Evolutionary conservation across 208 protist genomes (phyloP).

Genomic region (Leishmania guyanensis): DNA sequence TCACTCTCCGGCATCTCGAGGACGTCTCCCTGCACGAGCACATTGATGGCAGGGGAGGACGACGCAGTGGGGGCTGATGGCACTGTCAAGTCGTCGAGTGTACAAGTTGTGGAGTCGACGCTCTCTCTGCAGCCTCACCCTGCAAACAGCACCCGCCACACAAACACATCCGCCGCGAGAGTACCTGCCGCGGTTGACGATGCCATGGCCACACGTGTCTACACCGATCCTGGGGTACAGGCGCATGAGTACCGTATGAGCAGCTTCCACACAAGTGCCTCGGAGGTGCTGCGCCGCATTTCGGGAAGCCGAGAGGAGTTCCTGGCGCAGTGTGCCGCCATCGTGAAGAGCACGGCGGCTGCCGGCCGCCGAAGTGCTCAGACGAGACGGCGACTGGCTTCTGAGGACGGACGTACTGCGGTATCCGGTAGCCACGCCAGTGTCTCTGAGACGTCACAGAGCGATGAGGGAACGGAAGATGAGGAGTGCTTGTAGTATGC

Average conservation of each 20-base stretch:
- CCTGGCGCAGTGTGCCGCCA: slow-evolving; percentile 66
- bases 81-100: background rate
- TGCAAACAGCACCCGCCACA: background rate
- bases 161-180: background rate
- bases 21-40: slow-evolving; percentile 65
- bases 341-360: slow-evolving; percentile 53
- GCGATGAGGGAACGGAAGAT: background rate
- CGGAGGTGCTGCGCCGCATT: slow-evolving; percentile 74
- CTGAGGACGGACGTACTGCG: background rate
- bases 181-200: background rate
- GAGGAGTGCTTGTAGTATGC: background rate
- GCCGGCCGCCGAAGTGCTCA: slow-evolving; percentile 1
- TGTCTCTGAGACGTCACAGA: background rate
- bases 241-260: slow-evolving; percentile 63
- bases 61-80: background rate
- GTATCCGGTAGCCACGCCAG: background rate
- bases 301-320: slow-evolving; percentile 77
- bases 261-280: slow-evolving; percentile 70
- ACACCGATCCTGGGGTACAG: slow-evolving; percentile 11
- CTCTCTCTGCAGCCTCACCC: background rate
- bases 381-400: background rate
- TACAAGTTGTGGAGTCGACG: background rate
- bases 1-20: slow-evolving; percentile 76
- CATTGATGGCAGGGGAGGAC: slow-evolving; percentile 27
- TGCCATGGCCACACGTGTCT: slow-evolving; percentile 8